Percentiles rank a stretch among this genome's conserved stretches.
Evolutionary conservation across 805 yeast species (phyloP).

Genomic region (Pichia deserticola): DNA sequence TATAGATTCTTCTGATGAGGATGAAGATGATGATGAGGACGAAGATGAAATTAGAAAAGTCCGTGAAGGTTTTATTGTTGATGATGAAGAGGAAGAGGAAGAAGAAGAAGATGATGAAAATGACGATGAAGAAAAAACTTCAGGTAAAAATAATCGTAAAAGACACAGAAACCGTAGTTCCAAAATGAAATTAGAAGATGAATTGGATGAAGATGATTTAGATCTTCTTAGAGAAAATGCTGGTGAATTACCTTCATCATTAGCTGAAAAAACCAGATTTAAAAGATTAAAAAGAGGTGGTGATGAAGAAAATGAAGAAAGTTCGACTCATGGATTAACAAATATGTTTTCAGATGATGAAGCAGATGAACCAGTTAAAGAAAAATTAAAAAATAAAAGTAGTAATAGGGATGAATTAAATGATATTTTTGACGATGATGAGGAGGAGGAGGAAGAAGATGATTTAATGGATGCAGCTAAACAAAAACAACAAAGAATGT

Average conservation of each 20-base stretch:
- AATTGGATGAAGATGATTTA: constrained; percentile 89
- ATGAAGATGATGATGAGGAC: constrained; percentile 78
- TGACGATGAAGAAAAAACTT: constrained; percentile 25
- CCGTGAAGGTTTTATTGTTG: constrained; percentile 90
- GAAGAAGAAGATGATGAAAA: constrained; percentile 32
- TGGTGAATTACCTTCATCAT: constrained; percentile 51
- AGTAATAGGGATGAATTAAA: constrained; percentile 10
- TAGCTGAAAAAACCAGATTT: constrained; percentile 41
- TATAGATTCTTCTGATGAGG: constrained; percentile 81
- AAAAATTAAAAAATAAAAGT: background rate
- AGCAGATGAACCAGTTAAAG: background rate
- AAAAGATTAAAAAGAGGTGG: constrained; percentile 80
- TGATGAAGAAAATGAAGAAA: constrained; percentile 29
- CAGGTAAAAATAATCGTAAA: constrained; percentile 33
- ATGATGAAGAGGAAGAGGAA: constrained; percentile 74
- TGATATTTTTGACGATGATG: constrained; percentile 19
- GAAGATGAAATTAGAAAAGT: constrained; percentile 81
- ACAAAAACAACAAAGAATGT: constrained; percentile 16
- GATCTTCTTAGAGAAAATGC: constrained; percentile 87
- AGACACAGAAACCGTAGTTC: constrained; percentile 30
- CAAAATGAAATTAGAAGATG: constrained; percentile 36
- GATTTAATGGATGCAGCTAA: constrained; percentile 26
- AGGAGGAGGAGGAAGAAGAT: constrained; percentile 25
- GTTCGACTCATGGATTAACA: constrained; percentile 37
- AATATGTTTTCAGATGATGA: constrained; percentile 68